Base-by-base conservation (phyloP, 2,329 filamentous ascomycete genomes). In the Neofusicoccum ribis region DNA sequence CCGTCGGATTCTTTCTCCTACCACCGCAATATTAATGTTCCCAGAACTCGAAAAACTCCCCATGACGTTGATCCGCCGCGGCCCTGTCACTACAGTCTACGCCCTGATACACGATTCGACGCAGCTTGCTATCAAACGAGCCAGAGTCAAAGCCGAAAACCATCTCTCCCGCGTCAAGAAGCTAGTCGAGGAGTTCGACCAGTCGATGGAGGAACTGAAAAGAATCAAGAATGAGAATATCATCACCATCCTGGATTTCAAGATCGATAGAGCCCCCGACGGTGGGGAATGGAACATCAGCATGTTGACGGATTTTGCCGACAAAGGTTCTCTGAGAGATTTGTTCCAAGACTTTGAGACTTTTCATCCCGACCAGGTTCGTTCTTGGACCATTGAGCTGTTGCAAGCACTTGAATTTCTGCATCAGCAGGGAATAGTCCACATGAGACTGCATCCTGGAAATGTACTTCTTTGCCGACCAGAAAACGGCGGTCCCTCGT, bases 351-450 rank as follows among this genome's bases (percentile, higher is more conserved):
- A 94, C 67, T 88, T 92, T 47, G 92, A 91, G 4, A 86, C 86
- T 36, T 81, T 97, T 59, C 86, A 90, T 47, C 85, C 91, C 60
- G 86, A 87, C 68, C 93, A 89, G 74, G 89, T 93, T 50, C 89
- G 93, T 62, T 89, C 91, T 27, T 98, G 93, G 90, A 95, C 92
- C n/a, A 88, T 93, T 66, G 92, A 97, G 72, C 83, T 99, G 17
- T 85, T 99, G 31, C 92, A 97, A 78, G 95, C 90, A 0, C 81
- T 99, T 34, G 91, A 92, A 66, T 96, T 90, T 74, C 87, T 96
- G 61, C 94, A 98, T 77, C 89, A 90, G 69, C 89, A 91, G 73
- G 92, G 92, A 20, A 84, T 97, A 65, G 83, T 92, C 27, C 95
- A 98, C 77, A 91, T 91, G 73, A 88, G 91, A 72, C 88, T 97